Evolutionary conservation across 805 yeast species (phyloP), one percentile per base, ranked within the genome.

Genomic region (Alloascoidea hylecoeti): DNA sequence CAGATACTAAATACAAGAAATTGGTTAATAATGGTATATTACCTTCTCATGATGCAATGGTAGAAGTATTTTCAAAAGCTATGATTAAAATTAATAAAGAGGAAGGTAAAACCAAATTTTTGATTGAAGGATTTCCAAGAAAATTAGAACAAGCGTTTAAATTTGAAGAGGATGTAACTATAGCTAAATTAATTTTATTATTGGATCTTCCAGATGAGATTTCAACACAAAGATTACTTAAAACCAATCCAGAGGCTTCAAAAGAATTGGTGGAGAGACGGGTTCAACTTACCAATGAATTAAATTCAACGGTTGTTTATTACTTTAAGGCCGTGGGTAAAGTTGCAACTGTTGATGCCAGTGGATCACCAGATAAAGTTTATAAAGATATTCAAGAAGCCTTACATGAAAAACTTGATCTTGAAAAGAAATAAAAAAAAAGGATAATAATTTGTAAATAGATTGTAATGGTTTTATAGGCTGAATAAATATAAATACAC

Each of bases 101-200:
- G 13, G 9, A 9, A 23, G 30, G 30, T 9, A 9, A n/a, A 9
- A 23, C 30, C 30, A 23, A 15, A 50, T 89, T 88, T 56, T 63
- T 89, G 49, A 76, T 89, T 39, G 98, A 89, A 56, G 98, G 98
- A 1, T 89, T 92, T 70, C 98, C 98, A 37, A 73, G 97, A 56
- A 85, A 88, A 56, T 88, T 92, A 96, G 97, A 92, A 59, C 98
- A 89, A 64, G 97, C 97, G 0, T 42, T 80, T 33, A 81, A 89
- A n/a, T 89, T 89, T 55, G 97, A 89, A 61, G 74, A 80, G 64
- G 74, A 52, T 56, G 60, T 63, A 12, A 63, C 61, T 3, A 53
- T 16, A 52, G 12, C 16, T 16, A 4, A 32, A 28, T 18, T 14
- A 4, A 23, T 15, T 15, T 36, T 17, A 4, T 39, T 41, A 35